Evolutionary conservation across 2,329 filamentous ascomycete species (phyloP), one percentile per base, ranked within the genome.

Genomic region (Diaporthe helianthi): DNA sequence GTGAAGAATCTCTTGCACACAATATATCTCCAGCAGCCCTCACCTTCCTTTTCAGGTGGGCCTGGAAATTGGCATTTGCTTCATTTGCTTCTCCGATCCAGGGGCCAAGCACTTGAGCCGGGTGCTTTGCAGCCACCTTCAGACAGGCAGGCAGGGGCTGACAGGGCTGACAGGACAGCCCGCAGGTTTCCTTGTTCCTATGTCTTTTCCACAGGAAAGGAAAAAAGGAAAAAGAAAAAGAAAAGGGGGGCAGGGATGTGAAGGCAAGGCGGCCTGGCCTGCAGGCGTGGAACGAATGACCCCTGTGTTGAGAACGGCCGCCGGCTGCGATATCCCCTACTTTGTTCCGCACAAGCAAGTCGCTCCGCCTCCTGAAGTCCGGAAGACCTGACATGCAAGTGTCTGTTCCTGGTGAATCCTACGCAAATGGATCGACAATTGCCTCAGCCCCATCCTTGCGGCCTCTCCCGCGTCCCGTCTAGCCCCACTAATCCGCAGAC

Each of bases 401-500:
- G 3, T 24, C 47, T 49, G 44, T 8, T 9, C 29, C 36, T n/a
- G 41, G 19, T 36, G 8, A 29, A 29, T 52, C 49, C 49, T 29
- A 8, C 24, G 29, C 51, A 33, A 3, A 12, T 6, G 8, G 51
- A n/a, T 53, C 26, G 19, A 31, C n/a, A 12, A 29, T 36, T 47
- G 41, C 24, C 44, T 36, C n/a, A 17, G 41, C 44, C 53, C 7
- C 33, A 49, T 49, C 58, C 36, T 22, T 49, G 29, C 58, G 58
- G 58, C 58, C 58, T 63, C 44, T 63, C 58, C 58, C 58, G n/a
- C n/a, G 58, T 63, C 58, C 44, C 58, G 58, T 49, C 41, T 49
- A n/a, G 58, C 29, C 58, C 58, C 44, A 61, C 58, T 47, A 22
- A 29, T 19, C 26, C 41, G 58, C 44, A 49, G 58, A 36, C 49